phyloP scores from a whole-genome alignment of 768 basidiomycete genomes.

The Phanerodontia chrysosporium region DNA sequence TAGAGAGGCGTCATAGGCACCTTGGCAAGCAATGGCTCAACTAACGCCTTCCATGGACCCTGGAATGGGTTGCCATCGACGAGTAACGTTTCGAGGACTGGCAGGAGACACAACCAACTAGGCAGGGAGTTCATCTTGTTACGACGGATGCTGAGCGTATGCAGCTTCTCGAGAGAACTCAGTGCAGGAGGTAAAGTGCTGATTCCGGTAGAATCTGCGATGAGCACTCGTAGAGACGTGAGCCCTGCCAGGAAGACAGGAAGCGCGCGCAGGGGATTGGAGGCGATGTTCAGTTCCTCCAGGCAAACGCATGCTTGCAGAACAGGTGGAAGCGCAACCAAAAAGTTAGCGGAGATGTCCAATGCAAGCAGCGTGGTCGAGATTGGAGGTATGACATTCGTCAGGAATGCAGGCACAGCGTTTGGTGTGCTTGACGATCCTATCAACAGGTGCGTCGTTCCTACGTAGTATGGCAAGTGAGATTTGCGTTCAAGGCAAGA shows the following conservation, averaged over 20 bases:
- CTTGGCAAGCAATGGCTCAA: constrained; percentile 77
- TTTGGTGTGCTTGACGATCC: constrained; percentile 77
- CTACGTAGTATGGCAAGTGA: too few relatives aligned
- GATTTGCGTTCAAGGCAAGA: constrained; percentile 4
- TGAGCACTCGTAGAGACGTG: constrained; percentile 75
- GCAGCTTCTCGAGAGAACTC: constrained; percentile 69
- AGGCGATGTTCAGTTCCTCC: constrained; percentile 91
- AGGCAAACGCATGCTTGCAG: constrained; percentile 77
- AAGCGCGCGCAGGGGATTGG: constrained; percentile 88
- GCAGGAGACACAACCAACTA: constrained; percentile 92
- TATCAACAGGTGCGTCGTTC: constrained; percentile 90
- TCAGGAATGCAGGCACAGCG: constrained; percentile 72
- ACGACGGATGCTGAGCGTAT: constrained; percentile 83
- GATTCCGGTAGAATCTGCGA: constrained; percentile 89
- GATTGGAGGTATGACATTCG: constrained; percentile 66
- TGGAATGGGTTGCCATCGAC: constrained; percentile 97
- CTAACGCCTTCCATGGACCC: constrained; percentile 86
- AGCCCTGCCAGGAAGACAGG: constrained; percentile 83
- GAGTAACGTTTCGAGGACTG: constrained; percentile 76
- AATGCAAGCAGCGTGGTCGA: constrained; percentile 79
- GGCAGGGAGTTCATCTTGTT: constrained; percentile 88
- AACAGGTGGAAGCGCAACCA: constrained; percentile 77
- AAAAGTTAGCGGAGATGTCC: constrained; percentile 88
- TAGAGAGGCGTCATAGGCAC: constrained; percentile 55
- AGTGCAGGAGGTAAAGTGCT: constrained; percentile 71